Percentiles rank a stretch among this genome's conserved stretches.
phyloP scores from a whole-genome alignment of 2,329 filamentous ascomycete species.

The Parafenestella ontariensis region DNA sequence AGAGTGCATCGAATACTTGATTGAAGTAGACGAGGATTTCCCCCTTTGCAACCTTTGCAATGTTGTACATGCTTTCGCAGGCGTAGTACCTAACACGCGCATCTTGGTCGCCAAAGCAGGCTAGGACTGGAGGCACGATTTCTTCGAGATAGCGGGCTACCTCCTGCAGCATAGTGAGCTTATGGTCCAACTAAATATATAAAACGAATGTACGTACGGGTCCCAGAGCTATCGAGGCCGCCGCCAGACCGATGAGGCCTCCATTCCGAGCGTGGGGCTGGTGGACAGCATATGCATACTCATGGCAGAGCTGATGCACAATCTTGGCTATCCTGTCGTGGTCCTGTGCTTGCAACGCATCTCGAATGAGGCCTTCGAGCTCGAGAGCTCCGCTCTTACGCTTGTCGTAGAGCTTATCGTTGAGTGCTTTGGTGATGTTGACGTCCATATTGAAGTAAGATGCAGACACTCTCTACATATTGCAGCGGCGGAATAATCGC shows the following conservation, averaged over 20 bases:
- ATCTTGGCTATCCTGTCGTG: slow-evolving; percentile 83
- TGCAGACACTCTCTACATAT: slow-evolving; percentile 35
- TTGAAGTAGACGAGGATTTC: slow-evolving; percentile 98
- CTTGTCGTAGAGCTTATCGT: slow-evolving; percentile 99
- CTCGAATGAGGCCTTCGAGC: slow-evolving; percentile 88
- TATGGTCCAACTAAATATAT: neutral
- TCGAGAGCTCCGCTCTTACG: slow-evolving; percentile 95
- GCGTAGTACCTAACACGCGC: slow-evolving; percentile 96
- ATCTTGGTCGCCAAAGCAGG: slow-evolving; percentile 98
- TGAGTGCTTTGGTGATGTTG: slow-evolving; percentile 86
- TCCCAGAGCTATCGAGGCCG: slow-evolving; percentile 93
- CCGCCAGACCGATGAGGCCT: slow-evolving; percentile 91
- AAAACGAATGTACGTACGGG: slow-evolving; percentile 67
- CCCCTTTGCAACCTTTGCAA: slow-evolving; percentile 97
- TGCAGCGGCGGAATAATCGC: slow-evolving; percentile 15
- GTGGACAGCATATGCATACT: slow-evolving; percentile 96
- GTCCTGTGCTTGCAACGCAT: slow-evolving; percentile 78
- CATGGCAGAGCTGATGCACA: slow-evolving; percentile 94
- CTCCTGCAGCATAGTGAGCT: slow-evolving; percentile 64
- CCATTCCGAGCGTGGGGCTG: slow-evolving; percentile 96
- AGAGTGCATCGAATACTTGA: slow-evolving; percentile 95
- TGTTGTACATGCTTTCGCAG: slow-evolving; percentile 99
- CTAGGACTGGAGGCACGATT: slow-evolving; percentile 94
- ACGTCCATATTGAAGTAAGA: slow-evolving; percentile 71
- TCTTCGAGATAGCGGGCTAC: slow-evolving; percentile 89